Percentiles rank a stretch among this genome's conserved stretches.
phyloP scores from a whole-genome alignment of 345 rosid genomes.

The Barbarea vulgaris region DNA sequence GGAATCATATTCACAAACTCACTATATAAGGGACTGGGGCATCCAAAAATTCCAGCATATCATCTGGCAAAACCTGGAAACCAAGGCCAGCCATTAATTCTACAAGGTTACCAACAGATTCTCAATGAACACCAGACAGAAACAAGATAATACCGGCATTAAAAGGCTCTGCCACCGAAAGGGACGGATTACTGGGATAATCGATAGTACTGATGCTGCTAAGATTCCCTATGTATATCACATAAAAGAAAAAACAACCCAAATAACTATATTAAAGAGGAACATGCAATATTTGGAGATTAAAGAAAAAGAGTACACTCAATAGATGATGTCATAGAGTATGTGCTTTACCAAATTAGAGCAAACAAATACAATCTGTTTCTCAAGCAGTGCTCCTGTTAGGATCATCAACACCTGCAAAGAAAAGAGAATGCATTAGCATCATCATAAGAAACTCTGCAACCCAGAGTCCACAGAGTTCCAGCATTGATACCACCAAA shows the following conservation, averaged over 20 bases:
- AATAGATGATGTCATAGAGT: neutral
- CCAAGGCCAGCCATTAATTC: conserved; percentile 25
- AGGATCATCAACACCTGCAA: conserved; percentile 75
- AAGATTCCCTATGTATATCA: conserved; percentile 67
- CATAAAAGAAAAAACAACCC: neutral
- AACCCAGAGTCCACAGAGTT: neutral
- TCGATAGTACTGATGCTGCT: conserved; percentile 76
- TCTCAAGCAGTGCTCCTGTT: conserved; percentile 87
- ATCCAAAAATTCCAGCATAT: conserved; percentile 94
- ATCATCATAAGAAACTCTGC: conserved; percentile 6
- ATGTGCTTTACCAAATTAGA: conserved; percentile 77
- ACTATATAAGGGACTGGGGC: conserved; percentile 96
- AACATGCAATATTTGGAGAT: neutral
- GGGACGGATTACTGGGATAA: conserved; percentile 82
- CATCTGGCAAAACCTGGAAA: conserved; percentile 89
- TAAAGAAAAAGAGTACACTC: neutral
- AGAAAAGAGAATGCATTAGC: neutral
- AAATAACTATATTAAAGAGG: neutral
- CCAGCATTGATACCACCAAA: neutral
- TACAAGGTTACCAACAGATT: neutral
- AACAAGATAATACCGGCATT: conserved; percentile 69
- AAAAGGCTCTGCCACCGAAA: conserved; percentile 95
- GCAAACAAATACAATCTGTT: conserved; percentile 85
- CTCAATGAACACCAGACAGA: neutral
- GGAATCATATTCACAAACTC: conserved; percentile 44